phyloP scores from a whole-genome alignment of 225 moss, liverwort and hornwort species.

The Neckera pumila region DNA sequence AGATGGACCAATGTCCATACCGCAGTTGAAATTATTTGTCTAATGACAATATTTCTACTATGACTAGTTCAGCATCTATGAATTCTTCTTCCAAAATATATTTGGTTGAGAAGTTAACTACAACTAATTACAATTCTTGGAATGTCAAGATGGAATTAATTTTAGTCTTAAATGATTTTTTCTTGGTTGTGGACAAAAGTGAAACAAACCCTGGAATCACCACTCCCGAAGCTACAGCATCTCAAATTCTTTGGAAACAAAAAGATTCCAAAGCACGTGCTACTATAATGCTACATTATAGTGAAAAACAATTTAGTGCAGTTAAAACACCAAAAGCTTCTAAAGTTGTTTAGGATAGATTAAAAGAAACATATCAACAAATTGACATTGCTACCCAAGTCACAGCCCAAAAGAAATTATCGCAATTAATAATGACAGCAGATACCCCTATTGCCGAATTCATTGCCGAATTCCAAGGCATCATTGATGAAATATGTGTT shows the following conservation, averaged over 20 bases:
- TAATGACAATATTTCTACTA: background rate
- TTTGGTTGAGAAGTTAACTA: background rate
- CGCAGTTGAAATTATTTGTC: background rate
- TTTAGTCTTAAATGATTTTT: background rate
- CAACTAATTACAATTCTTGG: background rate
- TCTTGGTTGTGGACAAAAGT: background rate
- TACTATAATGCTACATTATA: background rate
- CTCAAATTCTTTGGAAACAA: background rate
- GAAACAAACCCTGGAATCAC: background rate
- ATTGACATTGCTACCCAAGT: background rate
- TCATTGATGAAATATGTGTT: background rate
- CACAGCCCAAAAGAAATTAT: background rate
- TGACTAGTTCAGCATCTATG: background rate
- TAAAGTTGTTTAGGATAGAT: background rate
- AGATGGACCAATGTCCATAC: background rate
- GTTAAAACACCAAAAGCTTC: background rate
- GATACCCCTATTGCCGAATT: fast-evolving
- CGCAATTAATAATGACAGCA: background rate
- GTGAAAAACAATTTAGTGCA: background rate
- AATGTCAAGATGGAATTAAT: background rate
- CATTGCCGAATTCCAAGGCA: background rate
- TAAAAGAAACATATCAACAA: background rate
- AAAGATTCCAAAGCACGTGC: background rate
- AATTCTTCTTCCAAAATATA: background rate
- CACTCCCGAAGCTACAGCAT: fast-evolving